phyloP scores from a whole-genome alignment of 768 basidiomycete species.

The Leccinum obscurum region DNA sequence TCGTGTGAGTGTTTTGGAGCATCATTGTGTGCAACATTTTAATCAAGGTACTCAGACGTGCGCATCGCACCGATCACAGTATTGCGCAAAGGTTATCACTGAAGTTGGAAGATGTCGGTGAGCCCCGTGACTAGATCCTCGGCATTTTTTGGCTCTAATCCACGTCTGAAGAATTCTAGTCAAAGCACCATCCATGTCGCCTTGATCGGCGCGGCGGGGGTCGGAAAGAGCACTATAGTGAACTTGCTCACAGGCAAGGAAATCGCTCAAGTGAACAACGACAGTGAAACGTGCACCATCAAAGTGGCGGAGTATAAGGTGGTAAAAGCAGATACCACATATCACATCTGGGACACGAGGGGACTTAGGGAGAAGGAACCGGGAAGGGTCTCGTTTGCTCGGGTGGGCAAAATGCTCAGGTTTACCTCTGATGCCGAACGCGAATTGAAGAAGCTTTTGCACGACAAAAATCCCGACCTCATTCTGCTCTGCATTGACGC shows the following conservation, averaged over 20 bases:
- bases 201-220: slow-evolving; percentile 25
- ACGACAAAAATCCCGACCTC: slow-evolving; percentile 11
- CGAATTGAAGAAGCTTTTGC: slow-evolving; percentile 20
- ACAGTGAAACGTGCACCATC: slow-evolving; percentile 24
- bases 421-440: slow-evolving; percentile 14
- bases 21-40: no score
- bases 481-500: slow-evolving; percentile 25
- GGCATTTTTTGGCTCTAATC: not conserved
- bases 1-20: no score
- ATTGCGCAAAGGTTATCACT: no score
- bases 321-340: slow-evolving; percentile 6
- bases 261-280: slow-evolving; percentile 16
- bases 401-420: slow-evolving; percentile 3
- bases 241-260: slow-evolving; percentile 23
- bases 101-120: slow-evolving; percentile 17
- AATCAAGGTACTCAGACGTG: no score
- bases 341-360: slow-evolving; percentile 27
- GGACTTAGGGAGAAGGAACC: slow-evolving; percentile 20
- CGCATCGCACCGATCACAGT: no score
- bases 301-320: slow-evolving; percentile 8
- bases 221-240: slow-evolving; percentile 29
- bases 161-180: not conserved
- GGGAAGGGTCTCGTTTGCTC: not conserved
- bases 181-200: slow-evolving; percentile 17
- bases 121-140: slow-evolving; percentile 1